These are phyloP conservation scores for Lycium barbarum DNA, from an alignment of 257 asterid species.

Conservation along the genomic window DNA sequence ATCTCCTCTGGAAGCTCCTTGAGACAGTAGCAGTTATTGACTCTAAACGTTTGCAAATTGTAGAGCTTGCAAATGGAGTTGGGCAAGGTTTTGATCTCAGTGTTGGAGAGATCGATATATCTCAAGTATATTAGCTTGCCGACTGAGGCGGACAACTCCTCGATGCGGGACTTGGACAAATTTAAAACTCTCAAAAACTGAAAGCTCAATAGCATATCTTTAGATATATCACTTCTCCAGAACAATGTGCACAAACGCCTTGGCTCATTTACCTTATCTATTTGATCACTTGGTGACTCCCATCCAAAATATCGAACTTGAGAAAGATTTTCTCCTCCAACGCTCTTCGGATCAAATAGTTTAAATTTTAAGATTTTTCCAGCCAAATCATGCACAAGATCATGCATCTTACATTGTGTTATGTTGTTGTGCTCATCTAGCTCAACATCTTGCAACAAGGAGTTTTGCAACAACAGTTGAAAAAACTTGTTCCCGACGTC, in stretches of 20 bases:
- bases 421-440: conserved; percentile 19
- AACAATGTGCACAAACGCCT: background rate
- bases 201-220: conserved; percentile 23
- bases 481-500: conserved; percentile 30
- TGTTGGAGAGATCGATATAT: background rate
- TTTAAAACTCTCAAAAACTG: conserved; percentile 4
- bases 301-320: conserved; percentile 23
- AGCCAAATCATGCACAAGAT: conserved; percentile 44
- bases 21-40: background rate
- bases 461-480: conserved; percentile 29
- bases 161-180: background rate
- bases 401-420: conserved; percentile 40
- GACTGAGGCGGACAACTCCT: conserved; percentile 8
- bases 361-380: conserved; percentile 22
- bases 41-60: conserved; percentile 34
- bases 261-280: background rate
- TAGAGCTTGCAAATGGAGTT: conserved; percentile 35
- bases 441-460: conserved; percentile 34
- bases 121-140: conserved; percentile 33
- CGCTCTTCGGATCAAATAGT: background rate
- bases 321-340: background rate
- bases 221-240: background rate
- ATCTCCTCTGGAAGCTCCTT: conserved; percentile 28
- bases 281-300: background rate
- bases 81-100: rapidly evolving